phyloP scores from a whole-genome alignment of 73 alveolate genomes.

The Symbiodinium natans region DNA sequence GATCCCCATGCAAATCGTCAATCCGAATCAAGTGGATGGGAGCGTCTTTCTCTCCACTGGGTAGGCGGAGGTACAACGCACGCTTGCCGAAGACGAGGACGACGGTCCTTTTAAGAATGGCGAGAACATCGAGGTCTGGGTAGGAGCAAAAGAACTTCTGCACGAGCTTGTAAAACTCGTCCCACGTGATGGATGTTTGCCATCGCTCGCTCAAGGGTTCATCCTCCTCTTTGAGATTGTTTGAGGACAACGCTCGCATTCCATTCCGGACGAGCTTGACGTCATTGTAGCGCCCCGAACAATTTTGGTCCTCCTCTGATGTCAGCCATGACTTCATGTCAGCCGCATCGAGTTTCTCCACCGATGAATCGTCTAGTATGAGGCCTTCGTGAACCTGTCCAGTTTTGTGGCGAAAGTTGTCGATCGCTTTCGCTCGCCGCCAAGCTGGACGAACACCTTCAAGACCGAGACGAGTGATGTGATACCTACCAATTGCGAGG shows the following conservation, averaged over 20 bases:
- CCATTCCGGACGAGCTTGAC: too few relatives aligned
- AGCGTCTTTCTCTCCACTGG: background rate
- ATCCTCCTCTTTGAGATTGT: too few relatives aligned
- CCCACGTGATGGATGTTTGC: constrained; percentile 12
- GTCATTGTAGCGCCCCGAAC: too few relatives aligned
- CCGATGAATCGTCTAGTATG: background rate
- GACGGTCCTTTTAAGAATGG: background rate
- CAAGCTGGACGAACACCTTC: background rate
- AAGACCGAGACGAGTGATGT: background rate
- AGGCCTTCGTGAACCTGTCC: background rate
- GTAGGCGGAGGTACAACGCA: constrained; percentile 20
- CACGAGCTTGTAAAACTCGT: background rate
- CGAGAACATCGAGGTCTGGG: background rate
- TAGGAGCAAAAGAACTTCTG: background rate
- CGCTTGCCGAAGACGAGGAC: background rate
- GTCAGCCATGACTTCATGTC: too few relatives aligned
- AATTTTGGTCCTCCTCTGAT: too few relatives aligned
- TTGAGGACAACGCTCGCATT: too few relatives aligned
- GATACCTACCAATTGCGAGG: background rate
- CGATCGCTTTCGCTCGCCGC: constrained; percentile 13
- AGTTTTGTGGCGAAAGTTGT: background rate
- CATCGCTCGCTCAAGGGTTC: too few relatives aligned
- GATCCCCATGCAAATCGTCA: background rate
- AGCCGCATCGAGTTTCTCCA: constrained; percentile 3
- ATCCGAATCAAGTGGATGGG: background rate